These are phyloP conservation scores for Cucurbita ficifolia DNA, from an alignment of 306 rosid species.

Conservation along the genomic window DNA sequence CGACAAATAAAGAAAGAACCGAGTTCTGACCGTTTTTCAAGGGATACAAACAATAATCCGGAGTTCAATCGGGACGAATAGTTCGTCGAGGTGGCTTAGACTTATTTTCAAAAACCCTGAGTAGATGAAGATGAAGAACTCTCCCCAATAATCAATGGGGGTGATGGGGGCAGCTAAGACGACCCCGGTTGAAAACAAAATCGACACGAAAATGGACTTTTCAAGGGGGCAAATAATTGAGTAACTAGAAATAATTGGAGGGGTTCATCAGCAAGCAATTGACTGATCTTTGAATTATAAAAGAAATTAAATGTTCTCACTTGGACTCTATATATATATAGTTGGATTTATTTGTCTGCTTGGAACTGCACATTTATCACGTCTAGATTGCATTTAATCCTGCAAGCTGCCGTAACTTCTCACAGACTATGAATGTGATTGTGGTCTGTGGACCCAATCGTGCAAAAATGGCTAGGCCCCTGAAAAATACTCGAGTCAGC, in stretches of 20 bases:
- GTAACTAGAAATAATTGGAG: neutral
- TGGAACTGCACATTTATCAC: neutral
- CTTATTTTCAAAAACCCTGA: neutral
- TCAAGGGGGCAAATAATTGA: neutral
- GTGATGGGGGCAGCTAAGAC: neutral
- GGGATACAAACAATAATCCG: neutral
- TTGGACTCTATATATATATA: neutral
- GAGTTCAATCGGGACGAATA: neutral
- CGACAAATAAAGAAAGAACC: neutral
- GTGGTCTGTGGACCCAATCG: conserved; percentile 95
- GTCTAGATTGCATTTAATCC: conserved; percentile 66
- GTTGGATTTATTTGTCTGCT: neutral
- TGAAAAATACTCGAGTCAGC: conserved; percentile 15
- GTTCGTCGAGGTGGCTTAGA: neutral
- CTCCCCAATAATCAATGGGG: neutral
- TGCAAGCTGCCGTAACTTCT: conserved; percentile 66
- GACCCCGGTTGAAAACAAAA: neutral
- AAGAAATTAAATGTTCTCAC: neutral
- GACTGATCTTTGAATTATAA: neutral
- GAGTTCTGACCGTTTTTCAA: neutral
- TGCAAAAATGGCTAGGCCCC: conserved; percentile 78
- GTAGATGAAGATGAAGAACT: neutral
- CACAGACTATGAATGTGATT: conserved; percentile 65
- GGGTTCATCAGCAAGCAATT: neutral
- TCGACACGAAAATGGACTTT: neutral